Conservation (phyloP, 768 basidiomycete genomes). For the Amanita muscaria region DNA sequence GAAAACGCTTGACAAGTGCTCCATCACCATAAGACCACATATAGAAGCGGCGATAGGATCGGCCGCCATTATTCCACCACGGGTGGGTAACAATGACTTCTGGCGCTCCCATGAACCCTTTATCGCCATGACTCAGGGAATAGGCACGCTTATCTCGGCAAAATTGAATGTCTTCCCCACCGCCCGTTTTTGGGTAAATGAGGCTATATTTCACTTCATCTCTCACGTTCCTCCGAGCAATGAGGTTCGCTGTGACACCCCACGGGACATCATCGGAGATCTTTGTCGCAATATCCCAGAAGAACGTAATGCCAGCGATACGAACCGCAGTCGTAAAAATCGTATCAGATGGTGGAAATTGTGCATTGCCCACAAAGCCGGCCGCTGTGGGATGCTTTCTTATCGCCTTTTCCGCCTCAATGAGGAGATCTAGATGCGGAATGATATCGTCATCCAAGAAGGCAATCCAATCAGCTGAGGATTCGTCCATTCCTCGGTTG, state of each 20-base stretch:
- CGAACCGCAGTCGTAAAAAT: constrained; percentile 48
- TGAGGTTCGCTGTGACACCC: constrained; percentile 56
- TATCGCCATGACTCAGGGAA: constrained; percentile 23
- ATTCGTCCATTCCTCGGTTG: constrained; percentile 46
- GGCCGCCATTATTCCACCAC: constrained; percentile 43
- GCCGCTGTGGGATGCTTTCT: constrained; percentile 37
- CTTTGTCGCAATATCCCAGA: constrained; percentile 54
- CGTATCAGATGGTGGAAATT: constrained; percentile 38
- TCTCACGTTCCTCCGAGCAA: constrained; percentile 34
- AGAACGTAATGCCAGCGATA: constrained; percentile 48
- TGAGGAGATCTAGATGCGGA: constrained; percentile 33
- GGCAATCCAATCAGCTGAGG: constrained; percentile 46
- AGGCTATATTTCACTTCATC: constrained; percentile 39
- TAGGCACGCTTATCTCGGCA: constrained; percentile 37
- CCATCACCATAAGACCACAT: constrained; percentile 56
- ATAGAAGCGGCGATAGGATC: constrained; percentile 43
- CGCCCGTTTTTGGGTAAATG: constrained; percentile 52
- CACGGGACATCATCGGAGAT: constrained; percentile 42
- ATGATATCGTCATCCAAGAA: constrained; percentile 57
- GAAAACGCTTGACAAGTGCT: constrained; percentile 37
- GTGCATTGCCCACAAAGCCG: constrained; percentile 45
- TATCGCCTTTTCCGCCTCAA: constrained; percentile 38
- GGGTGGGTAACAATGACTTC: constrained; percentile 44
- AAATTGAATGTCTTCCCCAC: constrained; percentile 57
- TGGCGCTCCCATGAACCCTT: constrained; percentile 42